Evolutionary conservation across 169 alveolate genomes (phyloP).

Genomic region (Sarcocystis neurona): DNA sequence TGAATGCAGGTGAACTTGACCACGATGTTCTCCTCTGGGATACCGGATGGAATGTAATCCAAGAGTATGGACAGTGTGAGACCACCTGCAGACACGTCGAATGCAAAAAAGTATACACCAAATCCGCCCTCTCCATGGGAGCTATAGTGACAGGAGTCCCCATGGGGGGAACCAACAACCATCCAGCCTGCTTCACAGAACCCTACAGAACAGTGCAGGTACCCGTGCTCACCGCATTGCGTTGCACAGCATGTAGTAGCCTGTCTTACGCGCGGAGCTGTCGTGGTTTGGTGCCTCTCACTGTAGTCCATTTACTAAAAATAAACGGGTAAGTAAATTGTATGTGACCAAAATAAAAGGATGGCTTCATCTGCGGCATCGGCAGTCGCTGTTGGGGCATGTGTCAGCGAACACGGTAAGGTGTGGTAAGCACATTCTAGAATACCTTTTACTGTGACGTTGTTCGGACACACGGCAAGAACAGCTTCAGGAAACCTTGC

Average conservation of each 20-base stretch:
- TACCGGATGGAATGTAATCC: neutral
- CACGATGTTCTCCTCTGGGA: constrained; percentile 1
- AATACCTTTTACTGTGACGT: neutral
- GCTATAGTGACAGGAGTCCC: neutral
- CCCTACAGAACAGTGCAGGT: neutral
- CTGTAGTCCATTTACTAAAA: too few species aligned
- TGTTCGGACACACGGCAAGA: neutral
- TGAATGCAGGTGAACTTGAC: neutral
- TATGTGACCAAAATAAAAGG: too few species aligned
- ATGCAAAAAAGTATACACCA: neutral
- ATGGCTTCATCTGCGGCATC: too few species aligned
- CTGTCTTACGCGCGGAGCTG: too few species aligned
- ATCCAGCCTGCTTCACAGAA: neutral
- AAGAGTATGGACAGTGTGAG: neutral
- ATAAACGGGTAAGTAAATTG: too few species aligned
- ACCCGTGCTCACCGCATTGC: neutral
- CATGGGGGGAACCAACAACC: neutral
- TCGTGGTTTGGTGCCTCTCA: too few species aligned
- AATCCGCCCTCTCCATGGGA: neutral
- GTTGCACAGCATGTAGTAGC: too few species aligned
- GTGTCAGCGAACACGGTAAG: too few species aligned
- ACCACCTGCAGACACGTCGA: neutral
- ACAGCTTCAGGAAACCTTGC: neutral
- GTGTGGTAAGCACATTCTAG: neutral
- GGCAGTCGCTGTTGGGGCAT: too few species aligned